Evolutionary conservation across 306 rosid genomes (phyloP).

Genomic region (Sicyos baderoa): DNA sequence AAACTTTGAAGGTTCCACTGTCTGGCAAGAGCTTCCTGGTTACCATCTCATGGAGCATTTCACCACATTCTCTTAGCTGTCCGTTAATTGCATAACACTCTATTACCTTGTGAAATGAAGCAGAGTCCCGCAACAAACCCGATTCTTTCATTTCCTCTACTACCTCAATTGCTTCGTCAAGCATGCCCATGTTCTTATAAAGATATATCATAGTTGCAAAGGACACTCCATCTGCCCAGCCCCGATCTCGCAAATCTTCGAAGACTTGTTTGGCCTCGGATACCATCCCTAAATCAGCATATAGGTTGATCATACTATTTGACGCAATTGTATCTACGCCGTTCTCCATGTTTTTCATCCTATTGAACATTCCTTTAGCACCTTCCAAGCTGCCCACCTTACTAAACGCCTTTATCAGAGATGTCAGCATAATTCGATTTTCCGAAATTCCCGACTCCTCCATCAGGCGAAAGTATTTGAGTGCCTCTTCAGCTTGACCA

Average conservation of each 20-base stretch:
- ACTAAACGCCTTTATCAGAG: conserved; percentile 63
- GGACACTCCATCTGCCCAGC: conserved; percentile 49
- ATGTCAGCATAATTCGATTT: conserved; percentile 58
- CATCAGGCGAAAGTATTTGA: conserved; percentile 46
- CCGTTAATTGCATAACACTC: conserved; percentile 52
- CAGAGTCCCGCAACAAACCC: conserved; percentile 62
- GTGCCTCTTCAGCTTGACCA: conserved; percentile 65
- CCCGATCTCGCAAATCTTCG: conserved; percentile 46
- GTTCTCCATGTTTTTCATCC: conserved; percentile 49
- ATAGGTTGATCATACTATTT: conserved; percentile 64
- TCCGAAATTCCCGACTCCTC: conserved; percentile 55
- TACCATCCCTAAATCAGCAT: conserved; percentile 70
- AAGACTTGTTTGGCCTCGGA: conserved; percentile 63
- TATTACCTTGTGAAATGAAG: conserved; percentile 65
- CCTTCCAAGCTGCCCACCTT: conserved; percentile 64
- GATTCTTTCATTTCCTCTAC: conserved; percentile 78
- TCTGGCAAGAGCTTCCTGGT: conserved; percentile 62
- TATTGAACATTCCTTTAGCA: conserved; percentile 45
- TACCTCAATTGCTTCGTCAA: conserved; percentile 65
- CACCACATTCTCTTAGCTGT: conserved; percentile 62
- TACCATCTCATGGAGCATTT: conserved; percentile 67
- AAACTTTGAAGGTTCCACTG: conserved; percentile 46
- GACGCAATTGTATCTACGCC: conserved; percentile 62
- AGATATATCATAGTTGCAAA: conserved; percentile 67
- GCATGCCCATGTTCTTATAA: conserved; percentile 56